phyloP scores from a whole-genome alignment of 139 green algal species.

The Coelastrella sp. region DNA sequence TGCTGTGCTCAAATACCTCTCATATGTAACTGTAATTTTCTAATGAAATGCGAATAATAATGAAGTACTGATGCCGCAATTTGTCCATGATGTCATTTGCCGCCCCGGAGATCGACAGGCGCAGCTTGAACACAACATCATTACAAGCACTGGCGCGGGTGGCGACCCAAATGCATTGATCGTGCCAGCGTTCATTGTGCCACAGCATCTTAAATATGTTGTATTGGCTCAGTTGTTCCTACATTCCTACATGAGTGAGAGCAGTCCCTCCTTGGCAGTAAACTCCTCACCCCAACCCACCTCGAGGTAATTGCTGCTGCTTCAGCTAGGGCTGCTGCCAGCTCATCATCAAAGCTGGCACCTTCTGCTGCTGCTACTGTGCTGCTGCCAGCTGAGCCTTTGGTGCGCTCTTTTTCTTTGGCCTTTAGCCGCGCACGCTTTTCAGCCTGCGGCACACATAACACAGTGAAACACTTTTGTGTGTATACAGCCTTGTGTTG shows the following conservation, averaged over 20 bases:
- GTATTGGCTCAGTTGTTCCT: neutral
- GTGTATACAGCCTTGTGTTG: neutral
- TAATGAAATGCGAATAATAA: too few species aligned
- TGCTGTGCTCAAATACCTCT: too few species aligned
- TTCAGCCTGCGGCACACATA: constrained; percentile 64
- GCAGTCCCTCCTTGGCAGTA: constrained; percentile 22
- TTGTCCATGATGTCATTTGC: too few species aligned
- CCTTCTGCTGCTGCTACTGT: constrained; percentile 42
- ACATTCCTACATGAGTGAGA: neutral
- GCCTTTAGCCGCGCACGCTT: constrained; percentile 80
- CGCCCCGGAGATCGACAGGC: too few species aligned
- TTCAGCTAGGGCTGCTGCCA: constrained; percentile 43
- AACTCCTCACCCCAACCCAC: neutral
- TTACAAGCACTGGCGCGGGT: too few species aligned
- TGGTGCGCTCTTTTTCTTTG: constrained; percentile 73
- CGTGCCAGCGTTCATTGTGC: too few species aligned
- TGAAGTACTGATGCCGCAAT: too few species aligned
- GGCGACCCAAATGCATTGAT: too few species aligned
- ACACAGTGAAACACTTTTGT: neutral
- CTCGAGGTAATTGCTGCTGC: constrained; percentile 48
- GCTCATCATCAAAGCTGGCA: constrained; percentile 44
- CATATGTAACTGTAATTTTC: too few species aligned
- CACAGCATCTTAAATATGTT: neutral
- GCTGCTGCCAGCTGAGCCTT: constrained; percentile 18
- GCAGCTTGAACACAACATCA: too few species aligned